Conservation (phyloP, 2,329 filamentous ascomycete genomes). For the Claviceps quebecensis region DNA sequence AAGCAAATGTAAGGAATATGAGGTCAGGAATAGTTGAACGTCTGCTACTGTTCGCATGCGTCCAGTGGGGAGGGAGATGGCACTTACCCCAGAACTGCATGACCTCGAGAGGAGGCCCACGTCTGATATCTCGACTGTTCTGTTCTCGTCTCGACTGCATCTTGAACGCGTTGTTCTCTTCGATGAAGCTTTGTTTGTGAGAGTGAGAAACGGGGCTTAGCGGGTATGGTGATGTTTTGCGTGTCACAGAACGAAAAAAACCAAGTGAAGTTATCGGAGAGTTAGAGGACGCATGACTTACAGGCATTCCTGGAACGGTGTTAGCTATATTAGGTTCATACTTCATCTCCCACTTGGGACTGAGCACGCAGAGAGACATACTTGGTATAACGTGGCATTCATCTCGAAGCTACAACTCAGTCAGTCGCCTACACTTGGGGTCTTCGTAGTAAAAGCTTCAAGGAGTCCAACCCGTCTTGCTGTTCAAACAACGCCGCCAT, state of each 20-base stretch:
- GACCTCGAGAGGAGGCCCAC: constrained; percentile 49
- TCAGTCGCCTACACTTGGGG: background rate
- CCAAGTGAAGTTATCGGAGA: too few relatives aligned
- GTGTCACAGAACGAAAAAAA: background rate
- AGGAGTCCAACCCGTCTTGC: constrained; percentile 53
- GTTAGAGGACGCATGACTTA: constrained; percentile 18
- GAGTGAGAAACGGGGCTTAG: background rate
- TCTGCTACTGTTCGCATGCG: background rate
- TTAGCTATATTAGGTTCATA: constrained; percentile 5
- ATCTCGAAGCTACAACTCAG: constrained; percentile 53
- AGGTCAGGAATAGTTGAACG: too few relatives aligned
- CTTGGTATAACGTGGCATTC: constrained; percentile 86
- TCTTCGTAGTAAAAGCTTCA: background rate
- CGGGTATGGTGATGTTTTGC: background rate
- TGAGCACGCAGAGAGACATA: constrained; percentile 28
- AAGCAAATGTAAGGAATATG: too few relatives aligned
- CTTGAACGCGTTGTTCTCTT: constrained; percentile 74
- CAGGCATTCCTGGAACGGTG: constrained; percentile 34
- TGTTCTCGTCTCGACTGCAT: constrained; percentile 46
- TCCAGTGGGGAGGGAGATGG: background rate
- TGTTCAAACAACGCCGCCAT: constrained; percentile 73
- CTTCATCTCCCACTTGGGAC: constrained; percentile 5
- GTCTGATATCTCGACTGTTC: constrained; percentile 15
- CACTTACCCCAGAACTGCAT: constrained; percentile 81
- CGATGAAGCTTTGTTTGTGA: constrained; percentile 55